Conservation (phyloP, 75 land plant species). For the Sequoiadendron giganteum region DNA sequence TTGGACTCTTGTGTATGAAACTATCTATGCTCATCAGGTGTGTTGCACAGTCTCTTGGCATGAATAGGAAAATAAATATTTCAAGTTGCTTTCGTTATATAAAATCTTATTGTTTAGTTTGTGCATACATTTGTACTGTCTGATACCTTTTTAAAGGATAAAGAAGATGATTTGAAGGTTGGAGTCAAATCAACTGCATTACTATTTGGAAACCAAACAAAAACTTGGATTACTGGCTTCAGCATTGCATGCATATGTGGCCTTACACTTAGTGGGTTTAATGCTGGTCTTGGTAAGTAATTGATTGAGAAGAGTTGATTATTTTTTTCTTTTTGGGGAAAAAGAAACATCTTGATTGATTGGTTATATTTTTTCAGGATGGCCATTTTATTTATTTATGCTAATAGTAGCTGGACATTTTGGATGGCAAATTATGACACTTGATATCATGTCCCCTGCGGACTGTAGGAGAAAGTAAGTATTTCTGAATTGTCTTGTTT, state of each 20-base stretch:
- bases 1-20: slow-evolving; percentile 99
- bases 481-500: not conserved
- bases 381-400: slow-evolving; percentile 79
- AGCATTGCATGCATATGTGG: slow-evolving; percentile 61
- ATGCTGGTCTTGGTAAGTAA: slow-evolving; percentile 71
- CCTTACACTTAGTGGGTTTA: slow-evolving; percentile 74
- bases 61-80: not conserved
- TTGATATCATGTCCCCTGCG: slow-evolving; percentile 69
- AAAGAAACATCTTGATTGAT: not conserved
- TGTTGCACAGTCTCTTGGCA: not conserved
- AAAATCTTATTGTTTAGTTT: not conserved
- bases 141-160: slow-evolving; percentile 49
- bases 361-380: slow-evolving; percentile 42
- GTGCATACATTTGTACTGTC: not conserved
- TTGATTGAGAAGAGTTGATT: no score
- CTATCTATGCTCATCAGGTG: slow-evolving; percentile 99
- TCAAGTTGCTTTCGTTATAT: not conserved
- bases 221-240: slow-evolving; percentile 70
- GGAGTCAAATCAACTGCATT: slow-evolving; percentile 98
- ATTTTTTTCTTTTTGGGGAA: not conserved
- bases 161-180: slow-evolving; percentile 89
- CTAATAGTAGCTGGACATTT: slow-evolving; percentile 68
- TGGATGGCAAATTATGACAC: slow-evolving; percentile 85
- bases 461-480: slow-evolving; percentile 88
- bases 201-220: slow-evolving; percentile 76